Conservation (phyloP, 2,329 filamentous ascomycete species). For the Phoma sp. region DNA sequence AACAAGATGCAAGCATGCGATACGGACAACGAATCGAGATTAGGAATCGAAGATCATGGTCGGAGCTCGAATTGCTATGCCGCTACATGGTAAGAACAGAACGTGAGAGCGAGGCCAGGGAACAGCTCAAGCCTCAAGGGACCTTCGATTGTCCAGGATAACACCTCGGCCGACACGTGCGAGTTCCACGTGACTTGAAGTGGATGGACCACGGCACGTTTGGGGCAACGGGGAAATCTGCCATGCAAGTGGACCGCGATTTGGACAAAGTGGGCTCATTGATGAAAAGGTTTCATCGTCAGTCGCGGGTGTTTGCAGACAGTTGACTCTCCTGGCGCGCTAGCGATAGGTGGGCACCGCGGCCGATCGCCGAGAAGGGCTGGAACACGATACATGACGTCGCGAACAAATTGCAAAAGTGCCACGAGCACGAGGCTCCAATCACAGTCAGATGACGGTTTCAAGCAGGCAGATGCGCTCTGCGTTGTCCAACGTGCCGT, state of each 20-base stretch:
- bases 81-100: too few relatives aligned
- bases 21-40: too few relatives aligned
- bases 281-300: neutral
- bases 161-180: neutral
- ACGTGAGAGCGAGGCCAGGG: too few relatives aligned
- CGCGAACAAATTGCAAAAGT: neutral
- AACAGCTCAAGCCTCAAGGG: too few relatives aligned
- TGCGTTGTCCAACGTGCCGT: neutral
- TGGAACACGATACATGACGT: constrained; percentile 10
- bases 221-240: neutral
- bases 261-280: neutral
- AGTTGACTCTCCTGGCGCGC: neutral
- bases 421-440: constrained; percentile 11
- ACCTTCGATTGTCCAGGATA: too few relatives aligned
- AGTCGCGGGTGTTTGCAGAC: constrained; percentile 5
- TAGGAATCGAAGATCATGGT: too few relatives aligned
- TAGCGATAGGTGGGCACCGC: neutral
- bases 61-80: too few relatives aligned
- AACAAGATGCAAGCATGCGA: too few relatives aligned
- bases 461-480: neutral
- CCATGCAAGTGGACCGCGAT: neutral
- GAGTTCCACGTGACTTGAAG: neutral
- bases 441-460: neutral
- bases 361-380: neutral
- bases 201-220: neutral